These are phyloP conservation scores for Suillus spraguei DNA, from an alignment of 768 basidiomycete species.

Conservation along the genomic window DNA sequence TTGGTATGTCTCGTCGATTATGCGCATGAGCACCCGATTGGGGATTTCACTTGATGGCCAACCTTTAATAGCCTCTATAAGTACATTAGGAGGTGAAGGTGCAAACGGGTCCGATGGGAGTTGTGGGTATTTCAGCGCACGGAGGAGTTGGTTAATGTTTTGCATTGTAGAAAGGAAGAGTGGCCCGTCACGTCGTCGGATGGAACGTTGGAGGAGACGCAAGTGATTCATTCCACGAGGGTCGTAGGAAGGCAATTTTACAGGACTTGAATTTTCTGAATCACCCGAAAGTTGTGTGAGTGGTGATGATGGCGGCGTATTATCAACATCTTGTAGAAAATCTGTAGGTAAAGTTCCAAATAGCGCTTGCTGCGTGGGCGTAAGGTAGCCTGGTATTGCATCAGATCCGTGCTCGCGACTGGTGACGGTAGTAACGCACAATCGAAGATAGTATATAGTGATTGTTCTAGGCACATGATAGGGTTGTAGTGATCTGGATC, in stretches of 20 bases:
- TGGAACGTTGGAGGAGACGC: conserved; percentile 67
- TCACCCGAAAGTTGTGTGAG: conserved; percentile 29
- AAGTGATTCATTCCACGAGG: conserved; percentile 43
- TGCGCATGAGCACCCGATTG: conserved; percentile 66
- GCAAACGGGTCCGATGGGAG: conserved; percentile 54
- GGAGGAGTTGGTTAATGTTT: conserved; percentile 62
- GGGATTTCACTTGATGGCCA: conserved; percentile 63
- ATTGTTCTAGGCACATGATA: conserved; percentile 74
- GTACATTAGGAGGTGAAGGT: conserved; percentile 45
- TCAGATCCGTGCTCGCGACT: conserved; percentile 10
- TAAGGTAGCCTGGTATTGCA: conserved; percentile 58
- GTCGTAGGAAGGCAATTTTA: conserved; percentile 30
- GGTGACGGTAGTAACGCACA: conserved; percentile 39
- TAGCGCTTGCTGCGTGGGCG: conserved; percentile 59
- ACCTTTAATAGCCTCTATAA: conserved; percentile 47
- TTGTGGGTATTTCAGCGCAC: conserved; percentile 64
- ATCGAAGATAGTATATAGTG: conserved; percentile 72
- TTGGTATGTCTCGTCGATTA: conserved; percentile 92
- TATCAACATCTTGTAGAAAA: conserved; percentile 25
- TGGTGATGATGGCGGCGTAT: conserved; percentile 36
- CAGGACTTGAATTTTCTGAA: conserved; percentile 36
- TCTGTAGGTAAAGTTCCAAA: conserved; percentile 68
- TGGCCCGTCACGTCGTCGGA: conserved; percentile 70
- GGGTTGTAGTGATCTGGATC: conserved; percentile 90
- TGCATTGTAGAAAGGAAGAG: conserved; percentile 66